Conservation (phyloP, 2,329 filamentous ascomycete species). For the Aureobasidium sp. region DNA sequence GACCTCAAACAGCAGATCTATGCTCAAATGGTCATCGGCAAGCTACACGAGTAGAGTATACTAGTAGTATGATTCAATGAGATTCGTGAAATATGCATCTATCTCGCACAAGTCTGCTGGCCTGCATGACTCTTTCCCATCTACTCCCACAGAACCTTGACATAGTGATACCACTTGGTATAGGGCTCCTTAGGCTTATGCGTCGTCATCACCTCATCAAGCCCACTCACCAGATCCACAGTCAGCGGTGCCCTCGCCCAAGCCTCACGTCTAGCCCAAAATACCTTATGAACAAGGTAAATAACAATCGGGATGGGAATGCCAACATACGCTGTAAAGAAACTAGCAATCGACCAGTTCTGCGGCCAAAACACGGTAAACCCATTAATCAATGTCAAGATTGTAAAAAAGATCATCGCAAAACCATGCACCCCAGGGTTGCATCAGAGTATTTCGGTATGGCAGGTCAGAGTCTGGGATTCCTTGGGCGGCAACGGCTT, state of each 20-base stretch:
- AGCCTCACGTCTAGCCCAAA: constrained; percentile 37
- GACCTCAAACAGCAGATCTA: too few relatives aligned
- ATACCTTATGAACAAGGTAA: constrained; percentile 48
- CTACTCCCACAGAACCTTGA: constrained; percentile 27
- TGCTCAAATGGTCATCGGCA: neutral
- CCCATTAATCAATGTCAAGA: constrained; percentile 67
- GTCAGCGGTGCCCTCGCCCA: constrained; percentile 46
- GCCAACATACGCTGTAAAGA: constrained; percentile 61
- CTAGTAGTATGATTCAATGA: neutral
- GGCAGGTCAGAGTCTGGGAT: constrained; percentile 43
- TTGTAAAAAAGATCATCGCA: constrained; percentile 49
- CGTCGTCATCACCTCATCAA: constrained; percentile 27
- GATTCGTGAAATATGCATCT: too few relatives aligned
- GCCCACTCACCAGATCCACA: constrained; percentile 47
- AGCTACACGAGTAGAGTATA: neutral
- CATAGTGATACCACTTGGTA: constrained; percentile 26
- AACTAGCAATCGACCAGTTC: constrained; percentile 56
- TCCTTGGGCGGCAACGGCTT: constrained; percentile 49
- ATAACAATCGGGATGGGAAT: constrained; percentile 54
- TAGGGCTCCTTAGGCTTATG: constrained; percentile 27
- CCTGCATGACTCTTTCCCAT: too few relatives aligned
- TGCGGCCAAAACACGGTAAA: constrained; percentile 66
- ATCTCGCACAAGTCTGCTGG: neutral
- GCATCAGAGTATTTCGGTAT: constrained; percentile 48
- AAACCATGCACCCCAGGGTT: constrained; percentile 61